Evolutionary conservation across 2,329 filamentous ascomycete genomes (phyloP), one percentile per base, ranked within the genome.

Genomic region (Byssothecium circinans): DNA sequence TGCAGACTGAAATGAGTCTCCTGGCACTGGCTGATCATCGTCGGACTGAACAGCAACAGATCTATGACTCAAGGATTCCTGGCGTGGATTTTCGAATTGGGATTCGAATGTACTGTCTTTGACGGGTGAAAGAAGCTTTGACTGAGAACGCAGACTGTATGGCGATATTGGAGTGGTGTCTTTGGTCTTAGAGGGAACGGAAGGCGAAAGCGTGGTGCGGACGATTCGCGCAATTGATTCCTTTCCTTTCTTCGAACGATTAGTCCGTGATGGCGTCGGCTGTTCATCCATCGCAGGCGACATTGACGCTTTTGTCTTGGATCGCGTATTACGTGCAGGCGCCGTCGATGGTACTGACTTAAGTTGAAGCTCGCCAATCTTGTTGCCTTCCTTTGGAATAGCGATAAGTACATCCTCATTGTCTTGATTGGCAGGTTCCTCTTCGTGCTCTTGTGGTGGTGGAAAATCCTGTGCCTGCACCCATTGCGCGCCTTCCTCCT

Each of bases 271-370:
- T 1, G 45, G 41, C 19, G 41, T 18, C 14, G 49, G 47, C 4
- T 41, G 45, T 4, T 60, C 54, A 2, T 60, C 56, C 14, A 55
- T 58, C 12, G 32, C 39, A 6, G 61, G 58, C 12, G 64, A 39
- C 10, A 44, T 45, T 19, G 61, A 61, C 1, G 49, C 33, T 41
- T 65, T 69, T 0, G 60, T 57, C 27, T 65, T 68, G 2, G 67
- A 69, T 25, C 66, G 54, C 3, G 66, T 68, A 43, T 64, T 70
- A 15, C 56, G 60, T 11, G 62, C 63, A 20, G 67, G 64, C 10
- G 45, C 57, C 15, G 62, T 60, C 6, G 54, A 56, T 12, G 61
- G 49, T 3, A 64, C 62, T 14, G 60, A 45, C 23, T 55, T 52
- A 1, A 38, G 39, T 14, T 59, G 49, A n/a, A 52, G n/a, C 41